Evolutionary conservation across 2,329 filamentous ascomycete genomes (phyloP).

Genomic region (Immersiporthe knoxdaviesiana): DNA sequence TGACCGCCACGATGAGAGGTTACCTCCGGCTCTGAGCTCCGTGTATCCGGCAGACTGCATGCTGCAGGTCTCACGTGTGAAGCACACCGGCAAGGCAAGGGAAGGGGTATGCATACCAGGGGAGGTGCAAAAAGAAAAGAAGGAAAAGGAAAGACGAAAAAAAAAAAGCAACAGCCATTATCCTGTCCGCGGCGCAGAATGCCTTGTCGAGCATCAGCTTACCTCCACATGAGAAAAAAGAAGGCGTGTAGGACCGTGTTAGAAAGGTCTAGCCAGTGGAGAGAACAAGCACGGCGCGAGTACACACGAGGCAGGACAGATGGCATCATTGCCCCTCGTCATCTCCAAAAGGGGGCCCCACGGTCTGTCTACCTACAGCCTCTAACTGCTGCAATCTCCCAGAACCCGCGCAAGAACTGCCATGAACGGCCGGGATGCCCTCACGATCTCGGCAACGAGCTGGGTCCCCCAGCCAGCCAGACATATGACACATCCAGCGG

Average conservation of each 20-base stretch:
- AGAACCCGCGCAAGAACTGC: background rate
- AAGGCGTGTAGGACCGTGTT: background rate
- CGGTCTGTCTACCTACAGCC: background rate
- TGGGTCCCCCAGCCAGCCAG: background rate
- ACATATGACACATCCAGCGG: slow-evolving; percentile 7
- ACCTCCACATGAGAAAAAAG: background rate
- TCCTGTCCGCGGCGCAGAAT: background rate
- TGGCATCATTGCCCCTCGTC: background rate
- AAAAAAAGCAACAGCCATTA: background rate
- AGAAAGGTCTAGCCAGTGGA: background rate
- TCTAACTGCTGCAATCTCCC: background rate
- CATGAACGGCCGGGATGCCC: background rate
- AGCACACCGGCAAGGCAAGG: background rate
- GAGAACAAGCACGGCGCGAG: background rate
- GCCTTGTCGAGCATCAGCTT: background rate
- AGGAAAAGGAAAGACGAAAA: too few relatives aligned
- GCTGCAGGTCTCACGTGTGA: background rate
- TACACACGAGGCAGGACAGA: slow-evolving; percentile 4
- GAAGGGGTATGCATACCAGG: background rate
- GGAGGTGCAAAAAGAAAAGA: background rate
- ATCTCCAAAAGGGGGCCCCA: background rate
- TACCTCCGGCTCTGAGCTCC: background rate
- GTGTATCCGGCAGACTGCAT: background rate
- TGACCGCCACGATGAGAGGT: background rate
- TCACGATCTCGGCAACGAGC: background rate